phyloP scores from a whole-genome alignment of 2,329 filamentous ascomycete genomes.

The Chrysoporthe puriensis region DNA sequence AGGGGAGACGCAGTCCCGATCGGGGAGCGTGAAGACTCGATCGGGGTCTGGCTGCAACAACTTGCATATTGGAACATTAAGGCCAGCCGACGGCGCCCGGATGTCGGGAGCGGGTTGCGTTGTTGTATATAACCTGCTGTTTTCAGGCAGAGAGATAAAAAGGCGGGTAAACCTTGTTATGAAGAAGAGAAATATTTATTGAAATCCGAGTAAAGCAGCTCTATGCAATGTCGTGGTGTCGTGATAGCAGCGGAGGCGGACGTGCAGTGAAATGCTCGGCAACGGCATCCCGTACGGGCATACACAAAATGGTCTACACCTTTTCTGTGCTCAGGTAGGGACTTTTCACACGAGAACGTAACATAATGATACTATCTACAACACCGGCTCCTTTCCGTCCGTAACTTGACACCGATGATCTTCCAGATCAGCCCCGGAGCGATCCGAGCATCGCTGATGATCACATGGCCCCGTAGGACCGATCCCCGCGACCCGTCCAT shows the following conservation, averaged over 20 bases:
- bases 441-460: too few species aligned
- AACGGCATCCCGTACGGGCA: not conserved
- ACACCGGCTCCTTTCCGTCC: too few species aligned
- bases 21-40: not conserved
- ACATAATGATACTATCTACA: too few species aligned
- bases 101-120: not conserved
- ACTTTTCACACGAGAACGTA: too few species aligned
- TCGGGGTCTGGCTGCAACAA: not conserved
- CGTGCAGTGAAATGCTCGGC: not conserved
- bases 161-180: not conserved
- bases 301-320: too few species aligned
- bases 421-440: too few species aligned
- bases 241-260: not conserved
- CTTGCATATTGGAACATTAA: slow-evolving; percentile 5
- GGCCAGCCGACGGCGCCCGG: not conserved
- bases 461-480: too few species aligned
- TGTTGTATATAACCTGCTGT: slow-evolving; percentile 4
- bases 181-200: slow-evolving; percentile 22
- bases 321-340: too few species aligned
- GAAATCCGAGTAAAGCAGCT: not conserved
- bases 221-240: not conserved
- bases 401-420: too few species aligned
- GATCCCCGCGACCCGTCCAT: too few species aligned
- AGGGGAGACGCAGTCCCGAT: slow-evolving; percentile 13
- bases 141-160: not conserved